Conservation (phyloP, 2,329 filamentous ascomycete species). For the Colletotrichum sp. region DNA sequence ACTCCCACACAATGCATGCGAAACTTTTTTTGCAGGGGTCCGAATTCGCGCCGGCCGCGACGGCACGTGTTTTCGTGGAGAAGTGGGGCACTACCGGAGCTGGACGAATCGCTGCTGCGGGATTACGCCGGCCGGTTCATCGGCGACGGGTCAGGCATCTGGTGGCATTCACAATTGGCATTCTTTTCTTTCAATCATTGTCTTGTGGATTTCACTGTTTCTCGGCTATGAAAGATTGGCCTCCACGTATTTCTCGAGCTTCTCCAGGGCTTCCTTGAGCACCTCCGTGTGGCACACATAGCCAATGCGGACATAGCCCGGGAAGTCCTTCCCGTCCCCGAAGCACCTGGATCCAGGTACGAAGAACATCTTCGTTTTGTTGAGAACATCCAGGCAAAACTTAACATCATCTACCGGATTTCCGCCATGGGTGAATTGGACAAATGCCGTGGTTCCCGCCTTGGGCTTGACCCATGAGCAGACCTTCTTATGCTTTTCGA, state of each 20-base stretch:
- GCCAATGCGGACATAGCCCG: slow-evolving; percentile 78
- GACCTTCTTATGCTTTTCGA: slow-evolving; percentile 66
- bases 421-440: slow-evolving; percentile 68
- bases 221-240: neutral
- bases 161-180: neutral
- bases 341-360: slow-evolving; percentile 78
- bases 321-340: slow-evolving; percentile 68
- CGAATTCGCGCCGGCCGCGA: slow-evolving; percentile 18
- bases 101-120: slow-evolving; percentile 1
- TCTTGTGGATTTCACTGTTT: neutral
- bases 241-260: slow-evolving; percentile 45
- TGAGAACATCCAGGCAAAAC: slow-evolving; percentile 73
- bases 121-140: neutral
- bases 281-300: slow-evolving; percentile 76
- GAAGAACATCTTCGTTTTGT: slow-evolving; percentile 75
- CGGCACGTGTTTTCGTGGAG: slow-evolving; percentile 22
- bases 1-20: slow-evolving; percentile 15
- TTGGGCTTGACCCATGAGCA: slow-evolving; percentile 77
- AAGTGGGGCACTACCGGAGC: neutral
- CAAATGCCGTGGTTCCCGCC: slow-evolving; percentile 81
- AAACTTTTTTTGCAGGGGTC: slow-evolving; percentile 27
- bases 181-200: neutral
- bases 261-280: slow-evolving; percentile 68
- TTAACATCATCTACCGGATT: slow-evolving; percentile 72
- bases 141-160: neutral